A percentile compares a stretch with the other conserved stretches of the same genome.
Evolutionary conservation across 108 stramenopile species (phyloP).

Genomic region (Asterionellopsis glacialis): DNA sequence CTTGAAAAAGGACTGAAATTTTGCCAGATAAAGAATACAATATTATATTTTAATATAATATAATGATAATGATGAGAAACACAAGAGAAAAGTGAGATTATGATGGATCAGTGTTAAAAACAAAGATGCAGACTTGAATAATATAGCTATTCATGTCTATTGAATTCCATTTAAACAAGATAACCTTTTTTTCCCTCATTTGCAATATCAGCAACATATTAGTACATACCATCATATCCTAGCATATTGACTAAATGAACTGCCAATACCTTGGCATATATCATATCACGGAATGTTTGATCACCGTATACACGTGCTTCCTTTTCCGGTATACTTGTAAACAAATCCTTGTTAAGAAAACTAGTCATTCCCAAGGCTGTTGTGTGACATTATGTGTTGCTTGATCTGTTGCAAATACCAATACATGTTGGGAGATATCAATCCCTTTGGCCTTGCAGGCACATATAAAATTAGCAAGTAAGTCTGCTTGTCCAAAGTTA

Average conservation of each 20-base stretch:
- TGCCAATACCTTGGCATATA: conserved; percentile 70
- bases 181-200: too few species aligned
- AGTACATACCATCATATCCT: conserved; percentile 45
- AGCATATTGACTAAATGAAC: conserved; percentile 65
- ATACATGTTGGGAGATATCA: conserved; percentile 23
- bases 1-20: conserved; percentile 44
- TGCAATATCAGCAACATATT: too few species aligned
- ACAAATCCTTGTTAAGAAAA: conserved; percentile 47
- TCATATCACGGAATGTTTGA: conserved; percentile 56
- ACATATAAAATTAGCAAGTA: conserved; percentile 66
- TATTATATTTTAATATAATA: too few species aligned
- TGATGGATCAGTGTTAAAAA: too few species aligned
- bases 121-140: too few species aligned
- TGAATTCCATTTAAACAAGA: too few species aligned
- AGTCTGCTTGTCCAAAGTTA: conserved; percentile 59
- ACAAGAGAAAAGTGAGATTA: too few species aligned
- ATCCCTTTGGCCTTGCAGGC: conserved; percentile 27
- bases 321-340: conserved; percentile 33
- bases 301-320: conserved; percentile 63
- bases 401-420: conserved; percentile 59
- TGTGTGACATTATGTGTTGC: conserved; percentile 51
- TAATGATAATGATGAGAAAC: too few species aligned
- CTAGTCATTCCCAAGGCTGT: conserved; percentile 38
- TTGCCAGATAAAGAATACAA: too few species aligned
- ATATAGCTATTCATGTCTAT: too few species aligned